Evolutionary conservation across 495 filamentous ascomycete species (phyloP), one percentile per base, ranked within the genome.

Genomic region (Neurospora discreta): DNA sequence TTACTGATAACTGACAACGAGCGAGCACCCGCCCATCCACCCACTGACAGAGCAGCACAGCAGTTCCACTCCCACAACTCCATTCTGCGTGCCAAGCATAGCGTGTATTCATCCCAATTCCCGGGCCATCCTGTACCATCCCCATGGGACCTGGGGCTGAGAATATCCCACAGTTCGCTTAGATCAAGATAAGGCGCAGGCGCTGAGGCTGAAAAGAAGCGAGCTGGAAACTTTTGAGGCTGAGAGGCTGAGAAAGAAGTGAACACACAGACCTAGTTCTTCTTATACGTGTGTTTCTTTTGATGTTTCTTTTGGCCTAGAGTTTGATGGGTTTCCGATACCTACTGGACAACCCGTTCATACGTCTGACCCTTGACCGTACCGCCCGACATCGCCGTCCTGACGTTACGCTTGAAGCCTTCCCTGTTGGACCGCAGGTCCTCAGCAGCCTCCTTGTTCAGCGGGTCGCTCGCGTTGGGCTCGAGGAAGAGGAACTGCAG

Each of bases 401-500:
- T 87, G 26, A 98, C 96, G 78, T 98, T 97, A 70, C 93, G 85
- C 85, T 93, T 96, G 83, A 99, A 99, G 39, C 83, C 87, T 20
- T 98, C 95, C 20, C 93, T 82, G 76, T 92, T 96, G 36, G 83
- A 82, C 73, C 94, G 88, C 74, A 99, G 87, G 80, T 98, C 96
- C 65, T 97, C 93, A 1, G 95, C 96, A 3, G 95, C 95, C 75
- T 98, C 94, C 84, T 99, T 97, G 80, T 99, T 99, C 38, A 99
- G 84, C n/a, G 95, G 95, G 80, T 99, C 95, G 40, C 90, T 91
- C 8, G 95, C 93, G 79, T 99, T 99, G 11, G 95, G 95, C 80
- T 99, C 95, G 39, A 99, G 90, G 85, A 98, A 99, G 46, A 99
- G 85, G 81, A 97, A 98, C 91, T 98, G 95, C 80, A 99, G 83